Base-by-base conservation (phyloP, 768 basidiomycete species). In the Boletus rufocinnamomeus region DNA sequence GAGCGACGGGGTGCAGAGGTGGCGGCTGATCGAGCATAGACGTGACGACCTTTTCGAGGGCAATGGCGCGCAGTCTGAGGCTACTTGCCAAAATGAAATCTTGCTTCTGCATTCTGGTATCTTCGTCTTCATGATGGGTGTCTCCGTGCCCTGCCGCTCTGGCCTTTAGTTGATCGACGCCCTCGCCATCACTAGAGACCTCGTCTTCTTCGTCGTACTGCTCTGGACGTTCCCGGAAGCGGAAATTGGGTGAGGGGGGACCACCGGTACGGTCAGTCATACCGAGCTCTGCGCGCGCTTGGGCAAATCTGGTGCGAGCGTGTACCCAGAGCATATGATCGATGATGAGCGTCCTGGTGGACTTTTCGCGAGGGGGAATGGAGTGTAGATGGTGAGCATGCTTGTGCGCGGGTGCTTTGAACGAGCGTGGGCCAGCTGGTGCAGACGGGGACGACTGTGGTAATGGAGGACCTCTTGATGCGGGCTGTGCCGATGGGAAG, bases 281-380 rank as follows among this genome's bases (percentile, higher is more conserved):
- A 37, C 88, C 89, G 13, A 94, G 82, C 72, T 93, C 91, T 53
- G 90, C 89, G 32, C 91, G 83, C 5, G 88, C 91, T 71, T 94
- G 92, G 9, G 87, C 85, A 62, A 91, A 90, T 57, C 92, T 82
- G 16, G 91, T 91, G 61, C 87, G 79, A 13, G 81, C 85, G 72
- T 93, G 92, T 8, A 87, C 88, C 89, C 89, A 93, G 50, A 93
- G 77, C 80, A 92, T 85, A 72, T 93, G 89, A 72, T 94, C 92
- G 56, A 94, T 84, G 65, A 93, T 94, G 56, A 93, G 79, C 11
- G 91, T 93, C 34, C 91, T 79, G 9, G 91, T 93, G n/a, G 88
- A 89, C 77, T 93, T 94, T 73, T 94, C 91, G 40, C 89, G 77
- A 3, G 90, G 92, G 3, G 91, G 91, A 34, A 94, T 93, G 2